These are phyloP conservation scores for Actinomucor elegans DNA, from an alignment of 371 early-diverging fungal genomes.

Conservation along the genomic window DNA sequence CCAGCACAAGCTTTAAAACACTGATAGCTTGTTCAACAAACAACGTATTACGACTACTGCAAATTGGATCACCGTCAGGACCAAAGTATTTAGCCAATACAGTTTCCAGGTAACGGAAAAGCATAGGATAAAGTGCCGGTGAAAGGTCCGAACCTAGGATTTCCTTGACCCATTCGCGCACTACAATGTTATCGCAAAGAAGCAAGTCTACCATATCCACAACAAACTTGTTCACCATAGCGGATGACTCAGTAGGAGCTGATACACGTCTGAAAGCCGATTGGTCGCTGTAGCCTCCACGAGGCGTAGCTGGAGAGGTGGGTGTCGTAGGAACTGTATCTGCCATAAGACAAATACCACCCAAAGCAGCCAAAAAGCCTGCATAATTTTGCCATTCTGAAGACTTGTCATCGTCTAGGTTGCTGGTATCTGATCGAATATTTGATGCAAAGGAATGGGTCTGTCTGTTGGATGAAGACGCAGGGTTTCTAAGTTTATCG, in stretches of 20 bases:
- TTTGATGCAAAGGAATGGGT: constrained; percentile 2
- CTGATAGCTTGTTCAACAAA: constrained; percentile 89
- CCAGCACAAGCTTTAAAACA: constrained; percentile 81
- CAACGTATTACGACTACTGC: constrained; percentile 78
- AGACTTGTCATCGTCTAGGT: constrained; percentile 42
- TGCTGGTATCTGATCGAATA: constrained; percentile 9
- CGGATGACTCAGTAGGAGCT: constrained; percentile 49
- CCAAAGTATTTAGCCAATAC: constrained; percentile 80
- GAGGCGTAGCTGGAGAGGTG: constrained; percentile 29
- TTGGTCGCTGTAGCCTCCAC: constrained; percentile 12
- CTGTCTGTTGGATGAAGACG: constrained; percentile 20
- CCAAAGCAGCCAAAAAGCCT: constrained; percentile 70
- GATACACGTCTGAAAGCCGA: constrained; percentile 33
- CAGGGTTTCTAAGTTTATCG: constrained; percentile 38
- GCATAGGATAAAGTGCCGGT: constrained; percentile 79
- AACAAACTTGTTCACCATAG: constrained; percentile 80
- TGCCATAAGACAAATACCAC: constrained; percentile 63
- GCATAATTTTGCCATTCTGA: constrained; percentile 73
- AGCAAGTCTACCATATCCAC: constrained; percentile 85
- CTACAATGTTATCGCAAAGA: constrained; percentile 79
- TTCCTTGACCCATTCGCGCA: constrained; percentile 91
- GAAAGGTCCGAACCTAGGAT: constrained; percentile 85
- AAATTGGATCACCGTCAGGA: constrained; percentile 71
- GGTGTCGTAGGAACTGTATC: constrained; percentile 34
- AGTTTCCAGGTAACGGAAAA: constrained; percentile 79